Percentiles rank a stretch among this genome's conserved stretches.
Conservation (phyloP, 2,329 filamentous ascomycete species). For the Ophiocordyceps sinensis region DNA sequence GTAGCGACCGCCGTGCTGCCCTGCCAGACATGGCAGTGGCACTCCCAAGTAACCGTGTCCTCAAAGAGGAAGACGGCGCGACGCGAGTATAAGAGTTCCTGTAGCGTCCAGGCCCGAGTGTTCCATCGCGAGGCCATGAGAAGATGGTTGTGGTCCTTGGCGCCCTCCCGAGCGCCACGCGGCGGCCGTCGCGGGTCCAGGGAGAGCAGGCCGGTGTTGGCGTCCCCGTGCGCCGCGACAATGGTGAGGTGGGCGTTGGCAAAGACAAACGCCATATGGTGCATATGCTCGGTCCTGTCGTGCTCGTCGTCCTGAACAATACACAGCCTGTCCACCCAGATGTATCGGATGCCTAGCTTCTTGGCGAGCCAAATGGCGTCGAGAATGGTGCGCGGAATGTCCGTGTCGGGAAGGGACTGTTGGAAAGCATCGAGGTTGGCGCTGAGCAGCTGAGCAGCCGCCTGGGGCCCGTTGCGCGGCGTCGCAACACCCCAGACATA, state of each 20-base stretch:
- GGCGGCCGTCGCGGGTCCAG: constrained; percentile 19
- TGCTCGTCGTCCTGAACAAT: constrained; percentile 28
- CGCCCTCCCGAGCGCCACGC: constrained; percentile 11
- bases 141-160: constrained; percentile 21
- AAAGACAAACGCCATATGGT: constrained; percentile 30
- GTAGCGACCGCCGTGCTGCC: constrained; percentile 16
- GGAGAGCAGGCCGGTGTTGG: constrained; percentile 20
- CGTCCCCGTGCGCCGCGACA: constrained; percentile 25
- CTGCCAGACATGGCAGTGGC: constrained; percentile 29
- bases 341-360: constrained; percentile 25
- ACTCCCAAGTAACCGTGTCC: constrained; percentile 28
- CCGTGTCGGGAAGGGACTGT: constrained; percentile 19
- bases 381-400: constrained; percentile 25
- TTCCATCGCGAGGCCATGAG: constrained; percentile 24
- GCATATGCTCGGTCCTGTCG: constrained; percentile 23
- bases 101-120: constrained; percentile 27
- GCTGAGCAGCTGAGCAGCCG: constrained; percentile 16
- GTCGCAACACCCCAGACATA: constrained; percentile 25
- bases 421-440: constrained; percentile 22
- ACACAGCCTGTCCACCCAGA: constrained; percentile 32
- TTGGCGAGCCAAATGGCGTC: constrained; percentile 29
- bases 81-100: constrained; percentile 27
- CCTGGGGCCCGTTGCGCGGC: constrained; percentile 12
- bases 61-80: constrained; percentile 29
- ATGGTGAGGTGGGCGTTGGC: constrained; percentile 29